Evolutionary conservation across 768 basidiomycete genomes (phyloP), one percentile per base, ranked within the genome.

Genomic region (Boletus bicolor): DNA sequence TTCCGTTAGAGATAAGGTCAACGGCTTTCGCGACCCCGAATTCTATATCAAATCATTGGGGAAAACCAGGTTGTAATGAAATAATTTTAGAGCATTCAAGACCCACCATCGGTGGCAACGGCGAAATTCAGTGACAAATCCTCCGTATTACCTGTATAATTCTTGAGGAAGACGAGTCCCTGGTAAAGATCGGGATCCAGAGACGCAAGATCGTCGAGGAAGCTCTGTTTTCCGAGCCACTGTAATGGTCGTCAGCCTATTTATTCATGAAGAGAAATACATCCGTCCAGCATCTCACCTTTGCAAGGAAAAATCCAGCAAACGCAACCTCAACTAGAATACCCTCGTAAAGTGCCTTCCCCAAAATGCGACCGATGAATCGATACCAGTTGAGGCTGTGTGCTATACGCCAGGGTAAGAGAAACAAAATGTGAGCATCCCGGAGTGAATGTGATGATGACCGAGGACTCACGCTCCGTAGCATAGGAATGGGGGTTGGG

Each of bases 271-370:
- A n/a, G 32, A 30, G 37, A 7, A 35, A 30, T 11, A 21, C 9
- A 8, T n/a, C 28, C 7, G 34, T 15, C n/a, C 2, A 19, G 49
- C 14, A 17, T 63, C 73, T 35, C 49, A 88, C 85, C 80, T 93
- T 94, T 7, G 90, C 83, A 52, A 97, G 77, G 79, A 98, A 98
- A 78, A 98, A 99, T 3, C 86, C 84, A 4, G 97, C 95, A 69
- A 98, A 98, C 0, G 89, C 89, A 2, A 98, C 93, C 60, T 98
- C 93, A 15, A 96, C 86, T 7, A 99, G 77, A 44, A 98, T 97
- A 1, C 95, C 94, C 51, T 98, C 92, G 64, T 99, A 98, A 68
- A 99, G 78, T 0, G 96, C 97, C 69, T 98, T 98, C 5, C 96
- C 96, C 1, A 99, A 78, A 19, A 99, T 91, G 2, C 92, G 79